Conservation (phyloP, 169 alveolate genomes). For the Plasmodium cynomolgi region DNA sequence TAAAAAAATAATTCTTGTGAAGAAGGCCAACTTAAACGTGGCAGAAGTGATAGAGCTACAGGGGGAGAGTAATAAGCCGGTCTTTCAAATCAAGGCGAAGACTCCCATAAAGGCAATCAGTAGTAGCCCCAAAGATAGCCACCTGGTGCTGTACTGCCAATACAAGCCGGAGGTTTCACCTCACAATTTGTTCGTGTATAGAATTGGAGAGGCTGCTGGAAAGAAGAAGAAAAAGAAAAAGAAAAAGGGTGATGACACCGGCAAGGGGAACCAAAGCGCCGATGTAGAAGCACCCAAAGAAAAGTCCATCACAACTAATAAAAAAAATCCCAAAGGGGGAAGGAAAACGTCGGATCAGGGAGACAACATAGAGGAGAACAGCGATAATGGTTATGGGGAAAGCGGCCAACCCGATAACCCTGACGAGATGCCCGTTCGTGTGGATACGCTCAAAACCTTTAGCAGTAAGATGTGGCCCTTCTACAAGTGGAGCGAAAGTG, state of each 20-base stretch:
- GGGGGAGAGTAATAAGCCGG: background rate
- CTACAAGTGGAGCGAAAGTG: conserved; percentile 60
- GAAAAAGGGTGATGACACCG: background rate
- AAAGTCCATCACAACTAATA: background rate
- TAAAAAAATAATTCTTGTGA: conserved; percentile 54
- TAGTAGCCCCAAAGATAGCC: conserved; percentile 47
- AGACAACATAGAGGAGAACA: background rate
- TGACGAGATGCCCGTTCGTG: conserved; percentile 20
- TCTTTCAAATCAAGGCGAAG: conserved; percentile 41
- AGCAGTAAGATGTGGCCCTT: conserved; percentile 63
- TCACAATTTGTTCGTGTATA: conserved; percentile 38
- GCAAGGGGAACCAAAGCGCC: background rate
- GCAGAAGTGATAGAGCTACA: conserved; percentile 57
- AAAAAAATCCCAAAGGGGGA: too few species aligned
- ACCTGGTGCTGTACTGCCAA: conserved; percentile 54
- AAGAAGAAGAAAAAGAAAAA: conserved; percentile 42
- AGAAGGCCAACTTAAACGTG: conserved; percentile 19
- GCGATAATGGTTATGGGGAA: background rate
- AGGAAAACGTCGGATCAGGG: background rate
- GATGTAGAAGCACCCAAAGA: background rate
- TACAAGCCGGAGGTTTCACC: conserved; percentile 37
- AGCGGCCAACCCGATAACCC: background rate
- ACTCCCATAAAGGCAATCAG: conserved; percentile 40
- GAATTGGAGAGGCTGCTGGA: background rate
- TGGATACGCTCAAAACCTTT: conserved; percentile 21